Base-by-base conservation (phyloP, 352 stramenopile species). In the Phytophthora megakarya region DNA sequence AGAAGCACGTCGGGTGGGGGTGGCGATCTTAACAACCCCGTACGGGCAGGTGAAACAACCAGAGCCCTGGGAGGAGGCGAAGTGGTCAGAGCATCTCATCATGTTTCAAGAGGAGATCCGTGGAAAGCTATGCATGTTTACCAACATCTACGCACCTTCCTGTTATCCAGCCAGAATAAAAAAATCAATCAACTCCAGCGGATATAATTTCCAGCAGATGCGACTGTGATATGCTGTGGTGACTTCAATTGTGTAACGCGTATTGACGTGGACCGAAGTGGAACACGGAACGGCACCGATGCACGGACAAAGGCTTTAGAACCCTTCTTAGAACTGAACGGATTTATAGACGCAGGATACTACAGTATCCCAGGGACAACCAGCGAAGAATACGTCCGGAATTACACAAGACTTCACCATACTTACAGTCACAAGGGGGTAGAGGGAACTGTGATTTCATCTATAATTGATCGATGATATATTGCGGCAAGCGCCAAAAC, bases 21-120 rank as follows among this genome's bases (percentile, higher is more conserved):
- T 63, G 10, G 44, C 55, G 7, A 55, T 63, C 19, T n/a, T 63
- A 6, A 5, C 35, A 0, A 56, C 58, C 9, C 56, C 46, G 38
- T 56, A 21, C 35, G 38, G 25, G 39, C 23, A 15, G 6, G 11
- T 58, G 13, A 37, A 8, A 5, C 28, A 65, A 6, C 3, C 37
- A 21, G 4, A 21, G 8, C 28, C 47, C 25, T 65, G 46, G 40
- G 19, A 28, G 3, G 15, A 30, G 11, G 21, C 53, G 1, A 15
- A 42, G 3, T 54, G 39, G 46, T 37, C 3, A 1, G 26, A 58
- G 15, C 21, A 65, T 13, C 0, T 53, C 1, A 47, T 65, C 0
- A 59, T 65, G 57, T 16, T 40, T n/a, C n/a, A n/a, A n/a, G n/a
- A n/a, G n/a, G n/a, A n/a, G n/a, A 7, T 11, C 13, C 12, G 43